A percentile compares a stretch with the other conserved stretches of the same genome.
phyloP scores from a whole-genome alignment of 2,329 filamentous ascomycete genomes.

The Colletotrichum noveboracense region DNA sequence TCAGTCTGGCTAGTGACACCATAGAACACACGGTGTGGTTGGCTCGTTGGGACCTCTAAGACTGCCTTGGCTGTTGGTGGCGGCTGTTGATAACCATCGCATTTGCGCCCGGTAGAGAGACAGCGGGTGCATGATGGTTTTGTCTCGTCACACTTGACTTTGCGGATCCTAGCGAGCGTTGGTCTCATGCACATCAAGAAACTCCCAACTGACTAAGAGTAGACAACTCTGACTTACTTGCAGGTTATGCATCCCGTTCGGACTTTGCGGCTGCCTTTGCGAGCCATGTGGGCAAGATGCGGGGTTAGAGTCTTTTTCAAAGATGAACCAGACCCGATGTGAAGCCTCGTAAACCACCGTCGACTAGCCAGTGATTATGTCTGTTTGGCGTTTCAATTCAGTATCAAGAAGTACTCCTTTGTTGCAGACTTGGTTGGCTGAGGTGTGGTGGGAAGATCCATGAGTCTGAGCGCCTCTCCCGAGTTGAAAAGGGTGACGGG shows the following conservation, averaged over 20 bases:
- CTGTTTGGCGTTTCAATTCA: background rate
- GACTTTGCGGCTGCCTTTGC: constrained; percentile 50
- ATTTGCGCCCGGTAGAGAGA: constrained; percentile 59
- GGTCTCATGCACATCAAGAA: background rate
- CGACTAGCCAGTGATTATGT: background rate
- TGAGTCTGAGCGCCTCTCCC: background rate
- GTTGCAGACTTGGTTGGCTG: background rate
- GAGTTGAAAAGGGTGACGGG: background rate
- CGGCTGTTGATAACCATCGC: constrained; percentile 55
- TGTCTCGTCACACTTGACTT: constrained; percentile 63
- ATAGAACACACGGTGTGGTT: constrained; percentile 8
- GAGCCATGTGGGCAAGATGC: constrained; percentile 25
- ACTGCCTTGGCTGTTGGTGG: constrained; percentile 25
- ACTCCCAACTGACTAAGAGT: background rate
- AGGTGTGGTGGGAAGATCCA: background rate
- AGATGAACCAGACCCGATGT: background rate
- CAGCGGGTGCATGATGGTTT: constrained; percentile 59
- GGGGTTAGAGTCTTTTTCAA: background rate
- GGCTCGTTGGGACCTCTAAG: constrained; percentile 18
- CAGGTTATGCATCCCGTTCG: constrained; percentile 59
- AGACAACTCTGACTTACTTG: constrained; percentile 45
- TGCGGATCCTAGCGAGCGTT: constrained; percentile 47
- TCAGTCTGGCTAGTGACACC: constrained; percentile 11
- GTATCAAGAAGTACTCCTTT: background rate
- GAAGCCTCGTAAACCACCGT: background rate